These are phyloP conservation scores for Glarea lozoyensis DNA, from an alignment of 495 filamentous ascomycete species.

Conservation along the genomic window DNA sequence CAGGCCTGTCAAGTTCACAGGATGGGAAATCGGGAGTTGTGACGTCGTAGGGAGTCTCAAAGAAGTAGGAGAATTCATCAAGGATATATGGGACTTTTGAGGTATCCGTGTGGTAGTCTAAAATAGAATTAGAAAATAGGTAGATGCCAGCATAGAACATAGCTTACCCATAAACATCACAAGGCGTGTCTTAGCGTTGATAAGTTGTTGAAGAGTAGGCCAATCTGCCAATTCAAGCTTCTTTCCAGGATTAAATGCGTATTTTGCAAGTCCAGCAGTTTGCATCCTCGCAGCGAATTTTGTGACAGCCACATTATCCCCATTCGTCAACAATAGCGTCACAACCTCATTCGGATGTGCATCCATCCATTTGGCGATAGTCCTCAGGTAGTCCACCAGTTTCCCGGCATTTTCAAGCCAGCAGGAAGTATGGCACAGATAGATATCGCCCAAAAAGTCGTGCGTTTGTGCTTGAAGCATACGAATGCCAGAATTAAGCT, in stretches of 20 bases:
- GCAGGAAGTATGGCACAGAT: conserved; percentile 63
- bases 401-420: conserved; percentile 71
- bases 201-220: conserved; percentile 77
- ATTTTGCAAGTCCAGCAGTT: conserved; percentile 55
- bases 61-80: conserved; percentile 65
- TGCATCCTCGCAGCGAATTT: conserved; percentile 55
- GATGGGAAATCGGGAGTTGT: conserved; percentile 47
- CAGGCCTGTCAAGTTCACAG: conserved; percentile 61
- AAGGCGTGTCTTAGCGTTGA: conserved; percentile 47
- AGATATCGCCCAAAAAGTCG: conserved; percentile 31
- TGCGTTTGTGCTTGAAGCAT: conserved; percentile 89
- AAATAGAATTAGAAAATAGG: neutral
- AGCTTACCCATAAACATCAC: conserved; percentile 36
- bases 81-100: conserved; percentile 65
- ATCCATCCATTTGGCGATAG: conserved; percentile 62
- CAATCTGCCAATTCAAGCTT: conserved; percentile 67
- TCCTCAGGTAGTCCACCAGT: conserved; percentile 52
- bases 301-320: conserved; percentile 52
- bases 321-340: conserved; percentile 84
- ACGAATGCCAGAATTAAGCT: conserved; percentile 81
- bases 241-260: conserved; percentile 62
- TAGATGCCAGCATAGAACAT: neutral
- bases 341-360: conserved; percentile 78
- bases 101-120: conserved; percentile 83
- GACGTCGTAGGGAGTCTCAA: conserved; percentile 71